phyloP scores from a whole-genome alignment of 1,284 basidiomycete genomes.

The Trametes versicolor region DNA sequence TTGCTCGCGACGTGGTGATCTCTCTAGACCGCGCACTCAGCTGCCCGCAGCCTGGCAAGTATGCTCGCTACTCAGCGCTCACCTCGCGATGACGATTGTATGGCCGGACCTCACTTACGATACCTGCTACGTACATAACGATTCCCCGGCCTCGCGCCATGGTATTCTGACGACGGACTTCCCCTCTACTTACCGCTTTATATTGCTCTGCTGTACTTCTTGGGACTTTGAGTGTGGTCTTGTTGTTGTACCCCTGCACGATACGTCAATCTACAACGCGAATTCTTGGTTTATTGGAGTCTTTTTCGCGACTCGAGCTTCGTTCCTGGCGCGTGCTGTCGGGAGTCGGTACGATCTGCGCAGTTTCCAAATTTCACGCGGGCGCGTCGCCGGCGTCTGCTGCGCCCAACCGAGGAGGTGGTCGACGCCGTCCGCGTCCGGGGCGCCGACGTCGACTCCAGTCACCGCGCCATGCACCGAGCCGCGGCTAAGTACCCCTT shows the following conservation, averaged over 20 bases:
- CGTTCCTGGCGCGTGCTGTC: neutral
- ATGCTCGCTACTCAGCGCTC: too few species aligned
- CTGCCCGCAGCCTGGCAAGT: too few species aligned
- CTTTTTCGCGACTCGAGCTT: too few species aligned
- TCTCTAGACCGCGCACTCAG: neutral
- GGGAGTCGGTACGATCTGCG: neutral
- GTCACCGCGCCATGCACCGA: neutral
- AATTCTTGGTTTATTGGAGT: neutral
- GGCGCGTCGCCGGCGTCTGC: neutral
- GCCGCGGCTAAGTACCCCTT: neutral
- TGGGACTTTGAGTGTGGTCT: slow-evolving; percentile 1
- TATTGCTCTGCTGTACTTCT: slow-evolving; percentile 1
- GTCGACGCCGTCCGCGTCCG: neutral
- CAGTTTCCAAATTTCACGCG: neutral
- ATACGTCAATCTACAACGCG: neutral
- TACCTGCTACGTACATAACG: slow-evolving; percentile 11
- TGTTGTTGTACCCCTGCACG: neutral
- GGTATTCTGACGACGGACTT: neutral
- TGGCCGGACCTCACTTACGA: slow-evolving; percentile 6
- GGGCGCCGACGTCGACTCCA: neutral
- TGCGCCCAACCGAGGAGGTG: neutral
- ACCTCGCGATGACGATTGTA: too few species aligned
- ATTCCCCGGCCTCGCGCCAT: too few species aligned
- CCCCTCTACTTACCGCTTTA: slow-evolving; percentile 2
- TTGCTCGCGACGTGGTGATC: slow-evolving; percentile 15